These are phyloP conservation scores for Coemansia aciculifera DNA, from an alignment of 192 early-diverging fungal species.

Conservation along the genomic window DNA sequence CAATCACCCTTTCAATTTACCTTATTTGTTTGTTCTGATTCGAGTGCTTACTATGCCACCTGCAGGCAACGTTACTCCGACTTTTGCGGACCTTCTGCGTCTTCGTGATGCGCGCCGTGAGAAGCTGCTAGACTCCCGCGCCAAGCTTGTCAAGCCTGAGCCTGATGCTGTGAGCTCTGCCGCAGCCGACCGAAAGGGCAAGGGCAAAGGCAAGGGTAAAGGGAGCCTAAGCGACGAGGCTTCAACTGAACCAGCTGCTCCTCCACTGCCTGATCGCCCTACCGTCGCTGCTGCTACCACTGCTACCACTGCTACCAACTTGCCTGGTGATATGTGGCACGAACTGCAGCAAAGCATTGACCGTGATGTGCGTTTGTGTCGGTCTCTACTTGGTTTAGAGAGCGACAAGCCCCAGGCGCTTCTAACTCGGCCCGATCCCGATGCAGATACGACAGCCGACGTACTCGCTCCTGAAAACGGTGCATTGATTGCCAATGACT, in stretches of 20 bases:
- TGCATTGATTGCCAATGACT: background rate
- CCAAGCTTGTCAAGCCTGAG: slow-evolving; percentile 10
- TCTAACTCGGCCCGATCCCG: background rate
- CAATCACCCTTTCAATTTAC: background rate
- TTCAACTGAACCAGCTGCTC: background rate
- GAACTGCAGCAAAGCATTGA: slow-evolving; percentile 32
- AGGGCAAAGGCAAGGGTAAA: slow-evolving; percentile 32
- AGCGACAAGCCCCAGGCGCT: background rate
- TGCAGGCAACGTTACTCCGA: slow-evolving; percentile 10
- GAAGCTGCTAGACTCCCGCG: slow-evolving; percentile 39
- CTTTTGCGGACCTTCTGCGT: slow-evolving; percentile 49
- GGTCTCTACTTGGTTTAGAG: slow-evolving; percentile 14
- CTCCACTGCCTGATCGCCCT: background rate
- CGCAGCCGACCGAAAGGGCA: slow-evolving; percentile 16
- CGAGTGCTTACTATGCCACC: background rate
- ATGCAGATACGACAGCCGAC: background rate
- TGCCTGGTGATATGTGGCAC: background rate
- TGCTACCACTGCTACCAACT: background rate
- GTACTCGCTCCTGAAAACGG: background rate
- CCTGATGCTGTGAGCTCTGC: background rate
- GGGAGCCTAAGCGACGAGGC: background rate
- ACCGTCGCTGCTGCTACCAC: background rate
- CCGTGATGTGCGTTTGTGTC: slow-evolving; percentile 25
- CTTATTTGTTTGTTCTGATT: background rate
- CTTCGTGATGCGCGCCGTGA: slow-evolving; percentile 47